Base-by-base conservation (phyloP, 2,329 filamentous ascomycete genomes). In the Xenoacremonium recifei region DNA sequence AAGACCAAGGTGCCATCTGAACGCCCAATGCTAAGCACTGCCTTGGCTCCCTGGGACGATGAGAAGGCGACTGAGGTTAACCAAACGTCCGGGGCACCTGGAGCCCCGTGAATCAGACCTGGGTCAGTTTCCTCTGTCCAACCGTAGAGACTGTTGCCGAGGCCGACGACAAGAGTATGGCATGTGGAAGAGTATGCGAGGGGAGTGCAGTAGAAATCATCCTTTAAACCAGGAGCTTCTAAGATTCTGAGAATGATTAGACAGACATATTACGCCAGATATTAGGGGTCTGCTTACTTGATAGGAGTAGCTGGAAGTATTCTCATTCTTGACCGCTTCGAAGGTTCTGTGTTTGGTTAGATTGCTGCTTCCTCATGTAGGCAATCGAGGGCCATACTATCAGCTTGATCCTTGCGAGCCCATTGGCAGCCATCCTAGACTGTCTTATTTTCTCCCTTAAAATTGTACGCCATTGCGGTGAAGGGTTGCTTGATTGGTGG, bases 191-290 rank as follows among this genome's bases (percentile, higher is more conserved):
- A 95, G 63, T 96, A 97, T 9, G 93, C 89, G 40, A 99, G 75
- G 3, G 91, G 76, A 0, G 91, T 93, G 67, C 90, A 96, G 63
- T 99, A 99, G 63, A 91, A 99, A 64, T 99, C 92, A 57, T 97
- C 90, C 42, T 89, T 82, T n/a, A 97, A 73, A 38, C 82, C 80
- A 3, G 91, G 90, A 7, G 92, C 92, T 67, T 96, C 89, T 5
- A 99, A 75, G 6, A 96, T 87, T 68, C 82, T 86, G 48, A 12
- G 4, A 12, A 9, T 18, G 44, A 57, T 74, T 42, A 76, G 60
- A 32, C 40, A 6, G 11, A n/a, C 4, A n/a, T n/a, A 21, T 40
- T 34, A 46, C 33, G 6, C 16, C 4, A 7, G 2, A 21, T 21
- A 13, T 34, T 15, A 5, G 21, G 16, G 11, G 36, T 69, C 77